A percentile compares a stretch with the other conserved stretches of the same genome.
These are phyloP conservation scores for Aegilops umbellulata DNA, from an alignment of 176 grass and related monocot genomes.

Conservation along the genomic window DNA sequence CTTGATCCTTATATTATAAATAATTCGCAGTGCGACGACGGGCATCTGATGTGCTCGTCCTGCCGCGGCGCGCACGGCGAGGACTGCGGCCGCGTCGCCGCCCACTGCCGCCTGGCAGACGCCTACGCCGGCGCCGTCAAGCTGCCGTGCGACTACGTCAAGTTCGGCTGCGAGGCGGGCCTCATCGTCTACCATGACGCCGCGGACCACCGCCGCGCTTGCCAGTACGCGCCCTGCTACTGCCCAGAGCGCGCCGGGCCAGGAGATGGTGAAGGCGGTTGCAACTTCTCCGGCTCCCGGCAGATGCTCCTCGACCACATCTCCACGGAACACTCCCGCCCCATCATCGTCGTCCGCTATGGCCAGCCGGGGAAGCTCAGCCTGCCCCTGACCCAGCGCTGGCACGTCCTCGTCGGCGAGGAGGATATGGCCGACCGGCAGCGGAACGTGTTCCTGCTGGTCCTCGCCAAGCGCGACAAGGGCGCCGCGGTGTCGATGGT, in stretches of 20 bases:
- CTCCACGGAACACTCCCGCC: background rate
- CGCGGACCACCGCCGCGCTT: background rate
- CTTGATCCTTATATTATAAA: too few relatives aligned
- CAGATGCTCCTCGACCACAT: background rate
- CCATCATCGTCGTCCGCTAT: background rate
- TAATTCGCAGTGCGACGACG: background rate
- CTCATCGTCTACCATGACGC: background rate
- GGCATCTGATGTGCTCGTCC: too few relatives aligned
- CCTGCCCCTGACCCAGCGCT: background rate
- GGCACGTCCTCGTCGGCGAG: background rate
- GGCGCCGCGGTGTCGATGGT: background rate
- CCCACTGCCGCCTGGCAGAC: background rate
- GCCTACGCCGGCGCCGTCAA: background rate
- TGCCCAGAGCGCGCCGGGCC: background rate
- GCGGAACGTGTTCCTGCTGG: background rate
- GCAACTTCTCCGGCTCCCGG: background rate
- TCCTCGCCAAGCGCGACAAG: background rate
- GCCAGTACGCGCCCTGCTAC: background rate
- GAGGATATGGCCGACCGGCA: background rate
- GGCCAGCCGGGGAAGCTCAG: background rate
- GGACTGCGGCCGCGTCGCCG: background rate
- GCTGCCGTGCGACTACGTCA: background rate
- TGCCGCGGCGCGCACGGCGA: background rate
- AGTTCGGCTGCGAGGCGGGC: background rate
- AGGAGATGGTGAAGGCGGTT: background rate